A percentile compares a stretch with the other conserved stretches of the same genome.
Conservation (phyloP, 805 yeast species). For the Candida chilensis region DNA sequence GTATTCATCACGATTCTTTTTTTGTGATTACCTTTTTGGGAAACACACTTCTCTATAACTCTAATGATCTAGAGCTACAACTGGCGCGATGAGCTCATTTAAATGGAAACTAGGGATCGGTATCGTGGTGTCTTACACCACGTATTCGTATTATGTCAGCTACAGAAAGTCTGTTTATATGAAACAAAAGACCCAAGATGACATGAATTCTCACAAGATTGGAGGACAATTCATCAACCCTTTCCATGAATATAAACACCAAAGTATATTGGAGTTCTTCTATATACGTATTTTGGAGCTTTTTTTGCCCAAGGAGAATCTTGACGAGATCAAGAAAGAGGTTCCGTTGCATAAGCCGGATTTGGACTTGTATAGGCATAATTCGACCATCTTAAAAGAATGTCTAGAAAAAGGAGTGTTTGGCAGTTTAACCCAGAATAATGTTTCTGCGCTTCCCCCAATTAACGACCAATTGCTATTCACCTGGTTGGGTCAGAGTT, state of each 20-base stretch:
- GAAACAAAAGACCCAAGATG: neutral
- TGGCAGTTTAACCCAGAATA: no score
- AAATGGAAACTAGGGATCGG: slow-evolving; percentile 32
- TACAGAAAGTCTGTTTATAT: slow-evolving; percentile 1
- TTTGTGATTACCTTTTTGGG: no score
- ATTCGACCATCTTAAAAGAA: slow-evolving; percentile 16
- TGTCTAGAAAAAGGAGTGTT: slow-evolving; percentile 14
- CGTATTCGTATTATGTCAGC: slow-evolving; percentile 50
- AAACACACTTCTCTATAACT: no score
- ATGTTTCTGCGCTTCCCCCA: slow-evolving; percentile 14
- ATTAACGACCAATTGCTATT: slow-evolving; percentile 43
- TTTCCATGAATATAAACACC: slow-evolving; percentile 82
- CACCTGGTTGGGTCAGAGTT: slow-evolving; percentile 94
- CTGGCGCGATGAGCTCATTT: no score
- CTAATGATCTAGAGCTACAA: no score
- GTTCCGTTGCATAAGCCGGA: slow-evolving; percentile 59
- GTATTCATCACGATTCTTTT: no score
- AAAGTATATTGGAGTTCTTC: slow-evolving; percentile 80
- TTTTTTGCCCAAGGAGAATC: slow-evolving; percentile 40
- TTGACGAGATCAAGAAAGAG: slow-evolving; percentile 41
- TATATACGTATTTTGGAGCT: slow-evolving; percentile 65
- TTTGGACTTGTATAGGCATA: slow-evolving; percentile 17
- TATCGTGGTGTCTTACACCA: slow-evolving; percentile 44
- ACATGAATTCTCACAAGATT: slow-evolving; percentile 10
- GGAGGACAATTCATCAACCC: slow-evolving; percentile 87